phyloP scores from a whole-genome alignment of 495 filamentous ascomycete species.

The Aspergillus olivimuriae region DNA sequence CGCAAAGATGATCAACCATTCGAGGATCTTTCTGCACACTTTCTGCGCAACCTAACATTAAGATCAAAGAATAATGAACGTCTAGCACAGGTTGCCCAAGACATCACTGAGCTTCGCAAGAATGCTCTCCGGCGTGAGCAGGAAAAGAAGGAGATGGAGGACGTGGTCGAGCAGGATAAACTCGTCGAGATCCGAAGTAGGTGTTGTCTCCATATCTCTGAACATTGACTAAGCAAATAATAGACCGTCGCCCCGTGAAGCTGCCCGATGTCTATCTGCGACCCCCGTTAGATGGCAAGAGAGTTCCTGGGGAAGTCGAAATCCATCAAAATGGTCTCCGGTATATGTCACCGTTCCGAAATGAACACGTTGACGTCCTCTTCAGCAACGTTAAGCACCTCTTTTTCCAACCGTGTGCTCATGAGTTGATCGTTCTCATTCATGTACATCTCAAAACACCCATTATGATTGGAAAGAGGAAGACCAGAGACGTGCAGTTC shows the following conservation, averaged over 20 bases:
- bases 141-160: conserved; percentile 99
- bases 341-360: conserved; percentile 81
- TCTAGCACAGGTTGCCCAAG: conserved; percentile 78
- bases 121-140: conserved; percentile 83
- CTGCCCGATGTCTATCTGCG: conserved; percentile 91
- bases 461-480: conserved; percentile 97
- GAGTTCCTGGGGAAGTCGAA: conserved; percentile 88
- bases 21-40: conserved; percentile 92
- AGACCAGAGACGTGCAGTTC: conserved; percentile 98
- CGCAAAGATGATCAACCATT: conserved; percentile 98
- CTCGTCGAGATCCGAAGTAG: conserved; percentile 82
- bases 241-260: conserved; percentile 79
- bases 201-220: conserved; percentile 16
- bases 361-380: conserved; percentile 82
- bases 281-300: conserved; percentile 90
- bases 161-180: conserved; percentile 99
- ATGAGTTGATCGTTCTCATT: conserved; percentile 96
- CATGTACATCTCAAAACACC: conserved; percentile 97
- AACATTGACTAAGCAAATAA: conserved; percentile 2
- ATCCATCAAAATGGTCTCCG: conserved; percentile 99
- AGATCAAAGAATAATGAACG: conserved; percentile 81
- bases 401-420: conserved; percentile 95
- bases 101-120: conserved; percentile 92
- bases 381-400: conserved; percentile 99
- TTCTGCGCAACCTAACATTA: conserved; percentile 91